A percentile compares a stretch with the other conserved stretches of the same genome.
Evolutionary conservation across 2,329 filamentous ascomycete species (phyloP).

Genomic region (Neopestalotiopsis sp.): DNA sequence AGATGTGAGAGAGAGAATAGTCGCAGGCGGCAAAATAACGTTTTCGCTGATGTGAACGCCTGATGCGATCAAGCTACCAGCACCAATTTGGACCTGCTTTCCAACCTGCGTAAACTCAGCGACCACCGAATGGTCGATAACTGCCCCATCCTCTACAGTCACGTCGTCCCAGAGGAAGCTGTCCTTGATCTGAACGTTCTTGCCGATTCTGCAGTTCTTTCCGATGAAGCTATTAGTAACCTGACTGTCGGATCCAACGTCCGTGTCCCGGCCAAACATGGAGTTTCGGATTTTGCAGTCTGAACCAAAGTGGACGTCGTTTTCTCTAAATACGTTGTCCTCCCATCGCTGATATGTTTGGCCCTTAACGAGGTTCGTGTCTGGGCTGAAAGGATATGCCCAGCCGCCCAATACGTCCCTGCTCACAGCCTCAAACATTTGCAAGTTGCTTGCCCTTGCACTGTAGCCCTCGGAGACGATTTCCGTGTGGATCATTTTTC

Average conservation of each 20-base stretch:
- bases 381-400: constrained; percentile 88
- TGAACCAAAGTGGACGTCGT: constrained; percentile 74
- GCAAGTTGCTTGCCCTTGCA: constrained; percentile 82
- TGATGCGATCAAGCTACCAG: constrained; percentile 81
- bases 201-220: constrained; percentile 83
- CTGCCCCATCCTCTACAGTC: constrained; percentile 75
- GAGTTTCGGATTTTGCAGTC: constrained; percentile 75
- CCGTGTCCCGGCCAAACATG: constrained; percentile 78
- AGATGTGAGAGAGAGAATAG: constrained; percentile 44
- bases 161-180: constrained; percentile 92
- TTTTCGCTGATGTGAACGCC: constrained; percentile 74
- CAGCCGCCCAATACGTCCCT: constrained; percentile 86
- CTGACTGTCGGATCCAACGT: constrained; percentile 72
- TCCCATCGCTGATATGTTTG: constrained; percentile 77
- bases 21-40: constrained; percentile 47
- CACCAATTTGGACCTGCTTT: constrained; percentile 69
- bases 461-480: constrained; percentile 85
- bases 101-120: constrained; percentile 77
- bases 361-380: constrained; percentile 81
- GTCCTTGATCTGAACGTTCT: constrained; percentile 78
- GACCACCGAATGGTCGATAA: constrained; percentile 75
- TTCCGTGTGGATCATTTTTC: constrained; percentile 94
- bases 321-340: constrained; percentile 78
- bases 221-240: constrained; percentile 83
- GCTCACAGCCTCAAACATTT: constrained; percentile 88